Evolutionary conservation across 805 yeast species (phyloP), one percentile per base, ranked within the genome.

Genomic region (Cyberlindnera amylophila): DNA sequence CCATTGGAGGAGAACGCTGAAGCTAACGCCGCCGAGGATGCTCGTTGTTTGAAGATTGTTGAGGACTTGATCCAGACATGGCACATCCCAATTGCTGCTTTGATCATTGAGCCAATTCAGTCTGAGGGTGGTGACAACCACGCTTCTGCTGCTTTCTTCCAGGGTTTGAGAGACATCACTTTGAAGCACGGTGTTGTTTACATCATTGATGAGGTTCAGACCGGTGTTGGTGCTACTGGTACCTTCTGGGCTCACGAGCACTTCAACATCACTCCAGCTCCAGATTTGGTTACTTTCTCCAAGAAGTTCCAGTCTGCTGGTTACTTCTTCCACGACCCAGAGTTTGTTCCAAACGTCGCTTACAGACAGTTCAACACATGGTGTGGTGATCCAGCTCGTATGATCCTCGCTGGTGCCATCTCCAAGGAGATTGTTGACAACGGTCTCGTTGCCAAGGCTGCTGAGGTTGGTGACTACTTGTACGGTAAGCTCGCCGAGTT

Each of bases 111-210:
- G 71, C 97, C 97, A 49, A 80, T 86, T 51, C 95, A 86, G 67
- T 81, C 90, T 29, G 95, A 86, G 69, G 95, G 95, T 63, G 95
- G 95, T 65, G 95, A 86, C 66, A 84, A 86, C 72, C 95, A 86
- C 62, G 95, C 86, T 6, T 77, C 89, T 32, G 70, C 77, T 28
- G 75, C 66, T 30, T 86, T 83, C 70, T 86, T 86, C 83, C 93
- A 84, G 66, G 87, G 88, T 32, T 70, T 86, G 57, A 80, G 93
- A 63, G 87, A 82, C 55, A 65, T 86, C 54, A 84, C 93, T 41
- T 65, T 76, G 58, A 77, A 81, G 63, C 70, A 83, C 65, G 84
- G 78, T 45, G 79, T 85, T 45, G 75, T 82, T 49, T 67, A 82
- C 69, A 86, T 86, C 50, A 77, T 86, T 49, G 95, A 86, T 61